A percentile compares a stretch with the other conserved stretches of the same genome.
phyloP scores from a whole-genome alignment of 2,329 filamentous ascomycete species.

The Ophiostoma sp. region DNA sequence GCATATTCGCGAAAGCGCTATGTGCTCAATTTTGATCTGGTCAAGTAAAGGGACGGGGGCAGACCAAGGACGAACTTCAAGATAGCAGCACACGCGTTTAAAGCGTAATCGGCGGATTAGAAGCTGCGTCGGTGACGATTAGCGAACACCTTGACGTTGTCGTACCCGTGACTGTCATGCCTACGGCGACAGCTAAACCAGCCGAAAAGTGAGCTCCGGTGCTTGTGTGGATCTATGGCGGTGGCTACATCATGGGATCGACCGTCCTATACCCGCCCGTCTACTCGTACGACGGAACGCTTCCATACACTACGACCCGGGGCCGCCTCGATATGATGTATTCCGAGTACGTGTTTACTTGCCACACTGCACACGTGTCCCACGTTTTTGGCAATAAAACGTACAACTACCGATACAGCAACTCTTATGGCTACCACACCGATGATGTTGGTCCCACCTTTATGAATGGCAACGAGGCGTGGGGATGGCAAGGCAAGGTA shows the following conservation, averaged over 20 bases:
- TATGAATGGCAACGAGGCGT: slow-evolving; percentile 16
- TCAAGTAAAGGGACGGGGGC: background rate
- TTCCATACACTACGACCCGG: slow-evolving; percentile 1
- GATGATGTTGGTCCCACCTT: slow-evolving; percentile 13
- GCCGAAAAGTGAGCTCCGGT: slow-evolving; percentile 1
- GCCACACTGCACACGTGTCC: slow-evolving; percentile 11
- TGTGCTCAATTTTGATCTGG: background rate
- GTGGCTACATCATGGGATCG: slow-evolving; percentile 14
- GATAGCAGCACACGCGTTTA: too few relatives aligned
- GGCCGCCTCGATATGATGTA: slow-evolving; percentile 8
- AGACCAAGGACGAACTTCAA: too few relatives aligned
- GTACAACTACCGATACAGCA: slow-evolving; percentile 14
- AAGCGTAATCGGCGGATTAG: too few relatives aligned
- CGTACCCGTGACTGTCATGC: slow-evolving; percentile 12
- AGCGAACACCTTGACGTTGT: background rate
- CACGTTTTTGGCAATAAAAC: slow-evolving; percentile 13
- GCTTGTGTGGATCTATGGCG: slow-evolving; percentile 15
- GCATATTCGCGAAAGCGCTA: slow-evolving; percentile 3
- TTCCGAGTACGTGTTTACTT: slow-evolving; percentile 13
- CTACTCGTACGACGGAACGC: slow-evolving; percentile 11
- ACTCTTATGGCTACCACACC: slow-evolving; percentile 1
- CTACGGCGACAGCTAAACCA: background rate
- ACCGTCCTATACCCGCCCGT: slow-evolving; percentile 8
- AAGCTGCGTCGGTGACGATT: too few relatives aligned
- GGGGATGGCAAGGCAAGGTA: slow-evolving; percentile 11